Conservation (phyloP, 2,329 filamentous ascomycete genomes). For the Sporothrix phasma region DNA sequence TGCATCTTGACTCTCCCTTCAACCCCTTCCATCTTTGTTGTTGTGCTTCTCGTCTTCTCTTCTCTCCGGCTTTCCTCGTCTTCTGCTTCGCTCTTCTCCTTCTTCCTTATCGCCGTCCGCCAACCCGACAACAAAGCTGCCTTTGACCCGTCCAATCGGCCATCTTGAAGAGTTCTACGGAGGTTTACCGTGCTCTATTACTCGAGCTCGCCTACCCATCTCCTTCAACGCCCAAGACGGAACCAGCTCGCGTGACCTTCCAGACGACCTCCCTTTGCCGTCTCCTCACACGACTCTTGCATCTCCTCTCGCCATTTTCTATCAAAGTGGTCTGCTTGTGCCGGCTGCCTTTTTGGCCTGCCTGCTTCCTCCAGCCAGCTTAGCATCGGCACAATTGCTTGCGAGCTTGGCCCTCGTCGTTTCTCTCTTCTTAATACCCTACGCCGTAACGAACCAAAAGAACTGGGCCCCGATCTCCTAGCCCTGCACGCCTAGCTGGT, state of each 20-base stretch:
- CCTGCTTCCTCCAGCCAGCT: background rate
- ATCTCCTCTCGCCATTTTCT: background rate
- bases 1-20: background rate
- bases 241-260: conserved; percentile 1
- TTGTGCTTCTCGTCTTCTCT: background rate
- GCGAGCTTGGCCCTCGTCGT: background rate
- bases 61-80: background rate
- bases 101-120: background rate
- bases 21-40: background rate
- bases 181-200: background rate
- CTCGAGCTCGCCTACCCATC: background rate
- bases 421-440: background rate
- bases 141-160: background rate
- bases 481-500: background rate
- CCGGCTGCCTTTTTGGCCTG: background rate
- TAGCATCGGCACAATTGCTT: conserved; percentile 6
- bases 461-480: background rate
- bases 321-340: background rate
- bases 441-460: too few species aligned
- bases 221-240: background rate
- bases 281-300: background rate
- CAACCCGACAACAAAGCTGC: too few species aligned
- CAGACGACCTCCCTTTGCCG: background rate
- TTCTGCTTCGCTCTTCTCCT: background rate
- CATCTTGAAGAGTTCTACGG: background rate